These are phyloP conservation scores for Dictyostelium discoideum DNA, from an alignment of 78 protist genomes.

Conservation along the genomic window dicty_2.7 NC_007090.3:4004501-4005000, in stretches of 20 bases:
- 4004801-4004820: background rate
- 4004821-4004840: conserved; percentile 58
- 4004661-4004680: conserved; percentile 49
- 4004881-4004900: conserved; percentile 48
- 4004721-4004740: conserved; percentile 72
- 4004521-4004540: background rate
- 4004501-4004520: background rate
- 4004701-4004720: conserved; percentile 25
- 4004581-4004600: conserved; percentile 19
- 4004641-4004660: conserved; percentile 12
- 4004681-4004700: conserved; percentile 29
- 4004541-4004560: conserved; percentile 41
- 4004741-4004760: conserved; percentile 30
- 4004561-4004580: conserved; percentile 15
- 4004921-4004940: conserved; percentile 26
- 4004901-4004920: conserved; percentile 81
- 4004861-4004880: conserved; percentile 50
- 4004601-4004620: conserved; percentile 51
- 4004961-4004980: conserved; percentile 31
- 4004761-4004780: conserved; percentile 36
- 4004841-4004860: conserved; percentile 60
- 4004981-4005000: conserved; percentile 8
- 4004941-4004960: conserved; percentile 39
- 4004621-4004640: background rate
- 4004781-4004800: conserved; percentile 50